These are phyloP conservation scores for Botrytis byssoidea DNA, from an alignment of 2,329 filamentous ascomycete genomes.

Conservation along the genomic window DNA sequence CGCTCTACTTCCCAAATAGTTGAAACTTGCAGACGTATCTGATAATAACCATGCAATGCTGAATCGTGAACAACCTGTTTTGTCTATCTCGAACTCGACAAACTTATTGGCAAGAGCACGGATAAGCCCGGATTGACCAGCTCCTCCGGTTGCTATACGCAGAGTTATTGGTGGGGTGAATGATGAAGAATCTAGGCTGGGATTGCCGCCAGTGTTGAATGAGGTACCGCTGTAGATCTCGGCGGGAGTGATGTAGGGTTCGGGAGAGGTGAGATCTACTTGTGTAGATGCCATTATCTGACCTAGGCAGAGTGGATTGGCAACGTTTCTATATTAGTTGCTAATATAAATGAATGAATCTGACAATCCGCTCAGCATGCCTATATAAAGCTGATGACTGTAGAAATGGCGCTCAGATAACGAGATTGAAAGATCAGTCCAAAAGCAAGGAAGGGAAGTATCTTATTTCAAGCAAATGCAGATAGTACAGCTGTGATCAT, in stretches of 20 bases:
- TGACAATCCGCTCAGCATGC: neutral
- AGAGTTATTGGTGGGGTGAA: constrained; percentile 23
- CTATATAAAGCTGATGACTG: no score
- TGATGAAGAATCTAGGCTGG: neutral
- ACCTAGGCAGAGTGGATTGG: neutral
- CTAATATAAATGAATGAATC: neutral
- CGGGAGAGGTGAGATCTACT: neutral
- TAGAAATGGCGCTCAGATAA: neutral
- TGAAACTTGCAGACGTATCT: constrained; percentile 48
- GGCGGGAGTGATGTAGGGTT: constrained; percentile 19
- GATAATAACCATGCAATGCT: constrained; percentile 47
- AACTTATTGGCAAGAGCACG: constrained; percentile 42
- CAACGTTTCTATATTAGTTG: neutral
- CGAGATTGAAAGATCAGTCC: neutral
- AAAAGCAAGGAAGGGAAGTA: neutral
- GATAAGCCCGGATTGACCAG: constrained; percentile 40
- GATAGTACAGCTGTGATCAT: neutral
- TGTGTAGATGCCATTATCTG: constrained; percentile 14
- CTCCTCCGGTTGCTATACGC: constrained; percentile 39
- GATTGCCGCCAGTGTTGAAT: neutral
- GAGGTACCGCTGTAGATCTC: constrained; percentile 17
- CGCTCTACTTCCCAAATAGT: constrained; percentile 43
- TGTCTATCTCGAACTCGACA: constrained; percentile 38
- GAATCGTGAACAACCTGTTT: constrained; percentile 40
- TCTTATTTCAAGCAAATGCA: neutral